These are phyloP conservation scores for Penicillium vulpinum DNA, from an alignment of 2,329 filamentous ascomycete species.

Conservation along the genomic window DNA sequence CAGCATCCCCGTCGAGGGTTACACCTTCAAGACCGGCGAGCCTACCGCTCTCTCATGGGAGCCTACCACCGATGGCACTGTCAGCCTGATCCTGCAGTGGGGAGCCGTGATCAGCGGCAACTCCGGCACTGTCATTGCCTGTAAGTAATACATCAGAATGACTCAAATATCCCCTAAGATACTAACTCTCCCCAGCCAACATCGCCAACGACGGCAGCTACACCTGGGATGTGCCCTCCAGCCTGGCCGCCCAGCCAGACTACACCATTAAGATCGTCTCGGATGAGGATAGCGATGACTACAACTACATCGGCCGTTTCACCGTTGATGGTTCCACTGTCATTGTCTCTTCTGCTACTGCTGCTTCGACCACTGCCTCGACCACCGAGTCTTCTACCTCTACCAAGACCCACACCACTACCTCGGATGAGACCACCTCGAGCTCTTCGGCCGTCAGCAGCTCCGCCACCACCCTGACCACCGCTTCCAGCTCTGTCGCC, in stretches of 20 bases:
- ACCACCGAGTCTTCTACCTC: conserved; percentile 18
- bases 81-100: conserved; percentile 54
- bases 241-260: conserved; percentile 45
- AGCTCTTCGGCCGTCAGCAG: conserved; percentile 17
- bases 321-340: conserved; percentile 48
- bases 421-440: conserved; percentile 17
- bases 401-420: conserved; percentile 24
- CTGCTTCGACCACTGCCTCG: conserved; percentile 29
- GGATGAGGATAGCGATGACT: conserved; percentile 44
- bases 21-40: conserved; percentile 49
- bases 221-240: conserved; percentile 48
- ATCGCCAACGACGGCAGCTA: conserved; percentile 53
- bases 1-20: conserved; percentile 46
- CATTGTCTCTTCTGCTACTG: conserved; percentile 30
- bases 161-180: neutral
- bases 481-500: conserved; percentile 22
- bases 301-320: conserved; percentile 57
- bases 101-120: conserved; percentile 44
- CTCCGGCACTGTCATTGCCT: conserved; percentile 43
- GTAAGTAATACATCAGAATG: conserved; percentile 36
- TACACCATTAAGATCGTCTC: conserved; percentile 57
- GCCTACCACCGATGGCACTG: conserved; percentile 51
- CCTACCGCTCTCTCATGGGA: conserved; percentile 51
- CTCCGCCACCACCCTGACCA: conserved; percentile 21
- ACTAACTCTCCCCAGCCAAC: conserved; percentile 35